Base-by-base conservation (phyloP, 2,329 filamentous ascomycete genomes). In the Fusarium sp. region DNA sequence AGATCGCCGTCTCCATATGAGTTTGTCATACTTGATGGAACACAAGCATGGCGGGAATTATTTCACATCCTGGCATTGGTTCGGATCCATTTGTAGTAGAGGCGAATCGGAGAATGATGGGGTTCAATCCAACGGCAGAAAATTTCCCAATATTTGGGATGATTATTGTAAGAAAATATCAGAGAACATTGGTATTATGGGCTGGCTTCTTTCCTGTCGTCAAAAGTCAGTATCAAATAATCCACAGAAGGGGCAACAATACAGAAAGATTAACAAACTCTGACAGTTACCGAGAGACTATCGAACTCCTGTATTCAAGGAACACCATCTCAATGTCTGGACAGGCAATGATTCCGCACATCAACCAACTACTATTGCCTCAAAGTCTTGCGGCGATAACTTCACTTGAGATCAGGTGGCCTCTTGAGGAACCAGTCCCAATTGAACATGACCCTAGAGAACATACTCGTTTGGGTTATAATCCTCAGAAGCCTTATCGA, bases 121-220 rank as follows among this genome's bases (percentile, higher is more conserved):
- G 5, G 6, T 11, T 29, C 27, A 29, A 29, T 7, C 11, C 27
- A 29, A 9, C 27, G 27, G 10, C 4, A 29, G 10, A 9, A 11
- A 29, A 13, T 11, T 29, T 9, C 27, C 27, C 9, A 29, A 13
- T 10, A 11, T 29, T 10, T 62, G 58, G 6, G 17, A 18, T 9
- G 3, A 15, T 31, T 4, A 1, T 11, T 29, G 13, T 7, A 15
- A 10, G 7, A 6, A 15, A 15, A 33, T 15, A 33, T 8, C 23
- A 17, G 18, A 21, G 2, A 14, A 11, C 2, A 15, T 33, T 8
- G 36, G 57, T 3, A 17, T 42, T 2, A 48, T 55, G 15, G 17
- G 58, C 0, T 62, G 58, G 58, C 41, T 62, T 10, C 36, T 62
- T 2, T 62, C 58, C 2, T 62, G 57, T 42, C 58, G 58, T 2